Evolutionary conservation across 257 asterid genomes (phyloP).

Genomic region (Capsicum chinense): DNA sequence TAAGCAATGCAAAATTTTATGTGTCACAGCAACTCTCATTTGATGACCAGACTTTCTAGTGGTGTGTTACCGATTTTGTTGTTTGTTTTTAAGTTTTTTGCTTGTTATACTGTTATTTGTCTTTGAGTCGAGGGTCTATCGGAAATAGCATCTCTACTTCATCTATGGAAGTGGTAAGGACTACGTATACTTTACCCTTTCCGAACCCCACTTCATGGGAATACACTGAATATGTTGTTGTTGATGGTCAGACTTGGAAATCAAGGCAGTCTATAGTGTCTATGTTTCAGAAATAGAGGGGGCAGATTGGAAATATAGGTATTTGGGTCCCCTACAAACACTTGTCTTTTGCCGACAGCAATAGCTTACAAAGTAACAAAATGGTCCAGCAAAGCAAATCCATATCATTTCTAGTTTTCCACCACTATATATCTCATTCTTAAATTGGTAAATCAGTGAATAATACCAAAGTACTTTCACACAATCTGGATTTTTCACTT

Average conservation of each 20-base stretch:
- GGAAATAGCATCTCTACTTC: too few relatives aligned
- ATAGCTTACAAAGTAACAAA: background rate
- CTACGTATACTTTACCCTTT: too few relatives aligned
- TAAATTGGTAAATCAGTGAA: background rate
- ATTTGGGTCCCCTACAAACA: background rate
- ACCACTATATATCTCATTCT: background rate
- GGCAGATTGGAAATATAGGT: background rate
- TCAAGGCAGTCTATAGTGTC: background rate
- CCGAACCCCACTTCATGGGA: too few relatives aligned
- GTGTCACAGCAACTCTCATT: background rate
- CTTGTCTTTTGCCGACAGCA: conserved; percentile 19
- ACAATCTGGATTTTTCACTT: background rate
- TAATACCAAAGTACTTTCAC: background rate
- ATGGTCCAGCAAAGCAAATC: background rate
- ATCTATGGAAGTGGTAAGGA: too few relatives aligned
- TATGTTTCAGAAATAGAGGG: background rate
- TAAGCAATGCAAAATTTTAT: background rate
- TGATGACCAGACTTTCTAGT: background rate
- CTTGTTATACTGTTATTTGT: too few relatives aligned
- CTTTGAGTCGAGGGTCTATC: too few relatives aligned
- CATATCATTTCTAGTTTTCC: background rate
- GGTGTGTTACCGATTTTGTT: too few relatives aligned
- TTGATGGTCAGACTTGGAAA: too few relatives aligned
- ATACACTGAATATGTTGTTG: too few relatives aligned
- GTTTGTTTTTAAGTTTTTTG: too few relatives aligned